A percentile compares a stretch with the other conserved stretches of the same genome.
Evolutionary conservation across 1,284 basidiomycete species (phyloP).

Genomic region (Ceratobasidium sp.): DNA sequence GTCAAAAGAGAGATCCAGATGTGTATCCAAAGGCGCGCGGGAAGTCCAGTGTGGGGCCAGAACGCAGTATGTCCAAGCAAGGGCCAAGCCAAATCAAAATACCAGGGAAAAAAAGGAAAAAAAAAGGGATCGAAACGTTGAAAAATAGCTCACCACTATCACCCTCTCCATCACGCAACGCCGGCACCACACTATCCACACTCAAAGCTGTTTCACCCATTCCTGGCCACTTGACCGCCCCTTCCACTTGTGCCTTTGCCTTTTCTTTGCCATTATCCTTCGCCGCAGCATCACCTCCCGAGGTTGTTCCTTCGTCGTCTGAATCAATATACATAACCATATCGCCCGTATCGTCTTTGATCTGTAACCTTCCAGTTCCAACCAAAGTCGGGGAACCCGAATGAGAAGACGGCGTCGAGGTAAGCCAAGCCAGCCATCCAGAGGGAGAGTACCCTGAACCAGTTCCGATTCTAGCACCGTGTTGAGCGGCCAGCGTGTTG

Average conservation of each 20-base stretch:
- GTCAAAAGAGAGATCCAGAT: constrained; percentile 1
- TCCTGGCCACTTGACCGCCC: constrained; percentile 10
- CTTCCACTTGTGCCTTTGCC: not conserved
- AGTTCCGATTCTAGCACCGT: constrained; percentile 15
- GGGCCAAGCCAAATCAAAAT: not conserved
- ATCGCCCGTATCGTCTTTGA: constrained; percentile 7
- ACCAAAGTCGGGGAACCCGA: not conserved
- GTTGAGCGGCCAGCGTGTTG: constrained; percentile 38
- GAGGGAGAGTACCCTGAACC: constrained; percentile 21
- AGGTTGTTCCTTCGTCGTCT: constrained; percentile 11
- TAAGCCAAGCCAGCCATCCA: constrained; percentile 36
- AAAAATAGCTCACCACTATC: constrained; percentile 31
- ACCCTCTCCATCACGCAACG: constrained; percentile 2
- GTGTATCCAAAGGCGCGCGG: not conserved
- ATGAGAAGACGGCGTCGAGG: not conserved
- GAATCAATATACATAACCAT: constrained; percentile 44
- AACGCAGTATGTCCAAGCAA: not conserved
- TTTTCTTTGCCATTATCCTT: not conserved
- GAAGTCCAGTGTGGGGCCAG: constrained; percentile 14
- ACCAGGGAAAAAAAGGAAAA: constrained; percentile 6
- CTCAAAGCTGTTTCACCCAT: constrained; percentile 15
- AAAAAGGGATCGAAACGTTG: constrained; percentile 3
- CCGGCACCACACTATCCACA: constrained; percentile 35
- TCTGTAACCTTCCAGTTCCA: constrained; percentile 4
- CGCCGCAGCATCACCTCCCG: not conserved